phyloP scores from a whole-genome alignment of 2,329 filamentous ascomycete genomes.

The Fusarium sp. region DNA sequence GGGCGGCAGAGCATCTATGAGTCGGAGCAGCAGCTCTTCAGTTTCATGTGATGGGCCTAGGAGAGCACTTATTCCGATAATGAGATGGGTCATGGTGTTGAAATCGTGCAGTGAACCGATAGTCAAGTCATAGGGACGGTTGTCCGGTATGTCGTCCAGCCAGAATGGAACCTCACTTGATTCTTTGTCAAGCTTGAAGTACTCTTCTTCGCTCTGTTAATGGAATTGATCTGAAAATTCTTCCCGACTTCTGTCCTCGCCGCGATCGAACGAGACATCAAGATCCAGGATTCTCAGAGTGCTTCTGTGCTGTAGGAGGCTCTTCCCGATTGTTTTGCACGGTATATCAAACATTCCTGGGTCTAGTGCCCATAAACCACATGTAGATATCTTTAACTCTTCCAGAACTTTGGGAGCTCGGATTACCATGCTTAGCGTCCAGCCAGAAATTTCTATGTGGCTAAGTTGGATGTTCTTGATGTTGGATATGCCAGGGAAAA shows the following conservation, averaged over 20 bases:
- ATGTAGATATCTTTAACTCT: not conserved
- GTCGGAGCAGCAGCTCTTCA: not conserved
- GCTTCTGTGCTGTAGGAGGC: not conserved
- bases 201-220: not conserved
- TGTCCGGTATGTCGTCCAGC: conserved; percentile 4
- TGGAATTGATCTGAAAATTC: not conserved
- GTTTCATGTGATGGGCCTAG: not conserved
- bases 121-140: not conserved
- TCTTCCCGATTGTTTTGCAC: not conserved
- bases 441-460: not conserved
- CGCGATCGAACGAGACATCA: not conserved
- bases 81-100: not conserved
- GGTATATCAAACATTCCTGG: not conserved
- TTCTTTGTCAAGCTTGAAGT: not conserved
- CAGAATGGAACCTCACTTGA: not conserved
- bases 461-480: not conserved
- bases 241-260: not conserved
- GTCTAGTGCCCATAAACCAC: not conserved
- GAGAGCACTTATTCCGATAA: not conserved
- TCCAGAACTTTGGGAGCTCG: not conserved
- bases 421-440: not conserved
- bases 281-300: not conserved
- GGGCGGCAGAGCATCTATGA: not conserved
- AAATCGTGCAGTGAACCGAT: conserved; percentile 1
- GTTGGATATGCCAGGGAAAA: conserved; percentile 1